These are phyloP conservation scores for Hypoxylon sp. DNA, from an alignment of 2,329 filamentous ascomycete genomes.

Conservation along the genomic window DNA sequence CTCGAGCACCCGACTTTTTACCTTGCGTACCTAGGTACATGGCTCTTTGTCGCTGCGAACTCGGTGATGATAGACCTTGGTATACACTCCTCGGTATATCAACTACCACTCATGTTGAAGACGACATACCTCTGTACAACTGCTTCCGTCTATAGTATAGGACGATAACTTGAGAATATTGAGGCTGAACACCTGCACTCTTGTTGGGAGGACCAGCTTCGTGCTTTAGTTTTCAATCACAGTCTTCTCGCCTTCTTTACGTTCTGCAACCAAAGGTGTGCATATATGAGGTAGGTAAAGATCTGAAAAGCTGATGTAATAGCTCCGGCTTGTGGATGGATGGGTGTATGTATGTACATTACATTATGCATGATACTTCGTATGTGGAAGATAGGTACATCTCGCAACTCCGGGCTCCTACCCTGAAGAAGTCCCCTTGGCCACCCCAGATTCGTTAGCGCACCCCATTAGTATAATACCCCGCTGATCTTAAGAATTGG, in stretches of 20 bases:
- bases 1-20: not conserved
- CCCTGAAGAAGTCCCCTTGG: conserved; percentile 36
- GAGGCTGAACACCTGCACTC: not conserved
- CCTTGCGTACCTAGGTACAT: not conserved
- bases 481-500: conserved; percentile 40
- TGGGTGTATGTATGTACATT: not conserved
- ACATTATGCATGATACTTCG: conserved; percentile 11
- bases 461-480: conserved; percentile 43
- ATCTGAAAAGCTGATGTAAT: conserved; percentile 4
- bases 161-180: not conserved
- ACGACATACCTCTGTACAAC: too few relatives aligned
- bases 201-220: not conserved
- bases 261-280: not conserved
- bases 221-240: not conserved
- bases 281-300: not conserved
- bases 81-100: conserved; percentile 4
- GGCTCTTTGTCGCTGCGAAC: not conserved
- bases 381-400: conserved; percentile 18
- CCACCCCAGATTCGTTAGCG: conserved; percentile 45
- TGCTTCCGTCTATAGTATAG: not conserved
- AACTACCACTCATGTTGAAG: not conserved
- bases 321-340: not conserved
- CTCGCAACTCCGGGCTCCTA: conserved; percentile 8
- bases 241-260: not conserved
- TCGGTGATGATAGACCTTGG: not conserved